A percentile compares a stretch with the other conserved stretches of the same genome.
phyloP scores from a whole-genome alignment of 805 yeast genomes.

The Yamadazyma takamatsuzukensis region DNA sequence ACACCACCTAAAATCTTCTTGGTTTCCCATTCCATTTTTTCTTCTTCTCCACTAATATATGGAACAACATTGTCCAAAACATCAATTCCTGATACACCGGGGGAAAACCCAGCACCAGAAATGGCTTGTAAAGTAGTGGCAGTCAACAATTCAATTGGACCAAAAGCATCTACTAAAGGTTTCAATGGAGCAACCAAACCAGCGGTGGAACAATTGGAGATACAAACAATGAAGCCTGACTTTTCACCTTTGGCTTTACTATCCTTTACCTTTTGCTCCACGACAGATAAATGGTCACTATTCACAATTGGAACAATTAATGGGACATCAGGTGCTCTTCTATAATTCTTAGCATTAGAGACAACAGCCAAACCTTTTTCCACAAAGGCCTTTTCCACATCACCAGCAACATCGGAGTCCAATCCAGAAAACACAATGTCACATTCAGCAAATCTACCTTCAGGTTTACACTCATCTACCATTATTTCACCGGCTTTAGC shows the following conservation, averaged over 20 bases:
- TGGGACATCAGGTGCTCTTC: conserved; percentile 85
- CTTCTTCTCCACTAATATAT: conserved; percentile 94
- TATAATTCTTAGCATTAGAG: conserved; percentile 94
- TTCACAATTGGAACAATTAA: conserved; percentile 93
- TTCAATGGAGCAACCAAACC: conserved; percentile 95
- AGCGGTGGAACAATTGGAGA: conserved; percentile 97
- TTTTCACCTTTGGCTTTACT: conserved; percentile 55
- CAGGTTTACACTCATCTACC: conserved; percentile 77
- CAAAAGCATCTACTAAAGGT: conserved; percentile 86
- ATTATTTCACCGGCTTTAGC: conserved; percentile 54
- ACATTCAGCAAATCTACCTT: conserved; percentile 74
- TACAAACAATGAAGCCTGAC: conserved; percentile 86
- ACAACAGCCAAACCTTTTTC: conserved; percentile 80
- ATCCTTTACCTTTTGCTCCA: conserved; percentile 52
- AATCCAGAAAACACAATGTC: conserved; percentile 93
- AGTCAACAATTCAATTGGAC: conserved; percentile 83
- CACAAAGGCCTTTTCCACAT: conserved; percentile 80
- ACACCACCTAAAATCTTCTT: conserved; percentile 82
- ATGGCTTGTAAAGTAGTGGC: conserved; percentile 95
- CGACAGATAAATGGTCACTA: conserved; percentile 79
- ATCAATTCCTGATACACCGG: conserved; percentile 96
- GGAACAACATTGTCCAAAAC: conserved; percentile 93
- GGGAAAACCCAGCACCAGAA: conserved; percentile 97
- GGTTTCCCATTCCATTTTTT: conserved; percentile 97
- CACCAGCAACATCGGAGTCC: conserved; percentile 91